Percentiles rank a stretch among this genome's conserved stretches.
Evolutionary conservation across 169 alveolate species (phyloP).

Genomic region (Prorocentrum cordatum): DNA sequence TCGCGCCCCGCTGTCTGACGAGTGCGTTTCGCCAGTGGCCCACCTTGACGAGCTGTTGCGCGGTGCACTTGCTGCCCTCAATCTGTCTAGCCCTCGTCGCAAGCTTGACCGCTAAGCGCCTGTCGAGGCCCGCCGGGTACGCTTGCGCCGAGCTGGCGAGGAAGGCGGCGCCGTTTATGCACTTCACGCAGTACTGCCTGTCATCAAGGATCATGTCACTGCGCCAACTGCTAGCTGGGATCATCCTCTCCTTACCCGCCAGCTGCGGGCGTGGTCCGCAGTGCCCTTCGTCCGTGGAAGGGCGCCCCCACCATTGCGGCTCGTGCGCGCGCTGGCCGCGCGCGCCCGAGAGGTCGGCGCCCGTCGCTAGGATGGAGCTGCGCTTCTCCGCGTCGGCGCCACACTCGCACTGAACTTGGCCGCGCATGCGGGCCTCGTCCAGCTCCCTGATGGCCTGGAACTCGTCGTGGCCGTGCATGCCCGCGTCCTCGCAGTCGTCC

Average conservation of each 20-base stretch:
- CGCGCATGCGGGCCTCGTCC: no score
- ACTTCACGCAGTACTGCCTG: background rate
- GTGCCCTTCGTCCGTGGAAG: background rate
- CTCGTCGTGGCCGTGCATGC: slow-evolving; percentile 1
- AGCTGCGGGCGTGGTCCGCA: background rate
- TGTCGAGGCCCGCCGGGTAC: background rate
- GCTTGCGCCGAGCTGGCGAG: background rate
- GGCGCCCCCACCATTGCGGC: background rate
- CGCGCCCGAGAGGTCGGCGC: background rate
- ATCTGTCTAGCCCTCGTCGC: background rate
- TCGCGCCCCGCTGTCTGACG: background rate
- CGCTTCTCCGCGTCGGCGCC: background rate
- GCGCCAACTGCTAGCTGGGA: background rate
- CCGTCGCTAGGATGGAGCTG: background rate
- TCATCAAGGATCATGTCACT: background rate
- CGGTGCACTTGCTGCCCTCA: background rate
- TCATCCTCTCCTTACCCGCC: background rate
- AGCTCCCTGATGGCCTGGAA: background rate
- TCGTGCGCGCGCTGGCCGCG: background rate
- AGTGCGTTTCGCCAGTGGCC: background rate
- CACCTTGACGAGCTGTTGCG: background rate
- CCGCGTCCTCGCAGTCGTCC: background rate
- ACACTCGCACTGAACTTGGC: background rate
- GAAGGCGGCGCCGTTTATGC: background rate
- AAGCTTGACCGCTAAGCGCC: background rate